A percentile compares a stretch with the other conserved stretches of the same genome.
phyloP scores from a whole-genome alignment of 164 flowering plant genomes.

The Piper longum region DNA sequence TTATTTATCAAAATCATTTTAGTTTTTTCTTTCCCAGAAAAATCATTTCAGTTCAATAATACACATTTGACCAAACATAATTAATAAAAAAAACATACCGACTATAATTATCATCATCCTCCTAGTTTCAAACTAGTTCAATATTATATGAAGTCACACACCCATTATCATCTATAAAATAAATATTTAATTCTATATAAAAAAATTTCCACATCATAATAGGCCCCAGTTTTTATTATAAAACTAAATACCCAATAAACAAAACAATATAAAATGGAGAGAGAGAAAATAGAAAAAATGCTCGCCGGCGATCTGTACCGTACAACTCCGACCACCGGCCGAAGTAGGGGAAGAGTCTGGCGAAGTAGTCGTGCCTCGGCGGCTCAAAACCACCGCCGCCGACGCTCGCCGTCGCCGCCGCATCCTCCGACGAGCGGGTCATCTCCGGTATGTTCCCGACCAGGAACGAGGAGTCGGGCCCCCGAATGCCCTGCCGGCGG shows the following conservation, averaged over 20 bases:
- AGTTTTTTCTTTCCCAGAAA: no score
- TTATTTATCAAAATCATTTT: no score
- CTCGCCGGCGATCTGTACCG: slow-evolving; percentile 7
- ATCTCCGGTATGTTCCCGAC: slow-evolving; percentile 6
- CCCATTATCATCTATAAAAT: no score
- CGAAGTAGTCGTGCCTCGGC: slow-evolving; percentile 11
- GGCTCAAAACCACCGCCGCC: not conserved
- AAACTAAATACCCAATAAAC: not conserved
- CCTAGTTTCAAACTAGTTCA: no score
- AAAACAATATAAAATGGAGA: not conserved
- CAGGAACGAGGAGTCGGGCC: slow-evolving; percentile 5
- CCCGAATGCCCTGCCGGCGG: slow-evolving; percentile 6
- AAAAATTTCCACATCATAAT: not conserved
- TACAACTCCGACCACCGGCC: slow-evolving; percentile 15
- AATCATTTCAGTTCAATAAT: no score
- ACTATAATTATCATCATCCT: no score
- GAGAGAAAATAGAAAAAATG: not conserved
- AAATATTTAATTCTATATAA: no score
- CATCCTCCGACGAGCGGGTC: not conserved
- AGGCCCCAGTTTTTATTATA: not conserved
- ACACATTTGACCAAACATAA: no score
- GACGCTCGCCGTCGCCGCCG: slow-evolving; percentile 1
- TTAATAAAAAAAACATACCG: no score
- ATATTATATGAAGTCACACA: no score
- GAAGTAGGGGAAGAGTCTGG: slow-evolving; percentile 14